Conservation (phyloP, 306 rosid genomes). For the Lathyrus tuberosus region DNA sequence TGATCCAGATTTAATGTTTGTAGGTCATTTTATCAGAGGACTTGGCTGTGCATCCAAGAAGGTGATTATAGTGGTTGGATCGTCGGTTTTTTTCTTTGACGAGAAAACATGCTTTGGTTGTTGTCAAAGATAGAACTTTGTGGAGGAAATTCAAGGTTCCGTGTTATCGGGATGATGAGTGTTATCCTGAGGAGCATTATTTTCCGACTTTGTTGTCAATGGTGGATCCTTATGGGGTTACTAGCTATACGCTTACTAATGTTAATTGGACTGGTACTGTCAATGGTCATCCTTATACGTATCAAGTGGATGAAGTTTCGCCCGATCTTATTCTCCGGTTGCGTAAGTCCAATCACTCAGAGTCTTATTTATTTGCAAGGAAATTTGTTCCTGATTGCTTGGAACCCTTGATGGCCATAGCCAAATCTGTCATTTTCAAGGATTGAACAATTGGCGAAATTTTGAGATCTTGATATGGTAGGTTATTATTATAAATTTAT, state of each 20-base stretch:
- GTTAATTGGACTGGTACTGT: conserved; percentile 92
- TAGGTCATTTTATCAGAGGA: too few relatives aligned
- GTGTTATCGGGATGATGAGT: conserved; percentile 64
- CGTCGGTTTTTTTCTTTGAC: too few relatives aligned
- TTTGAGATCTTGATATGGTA: neutral
- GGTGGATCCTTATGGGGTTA: conserved; percentile 80
- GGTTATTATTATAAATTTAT: conserved; percentile 1
- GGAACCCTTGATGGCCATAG: conserved; percentile 66
- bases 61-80: too few relatives aligned
- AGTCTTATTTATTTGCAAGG: conserved; percentile 81
- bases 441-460: conserved; percentile 42
- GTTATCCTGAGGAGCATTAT: conserved; percentile 94
- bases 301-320: conserved; percentile 57
- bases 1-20: too few relatives aligned
- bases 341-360: conserved; percentile 65
- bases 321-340: conserved; percentile 59
- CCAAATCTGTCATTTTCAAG: conserved; percentile 74
- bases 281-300: conserved; percentile 82
- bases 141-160: conserved; percentile 87
- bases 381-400: conserved; percentile 84
- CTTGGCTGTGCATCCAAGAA: too few relatives aligned
- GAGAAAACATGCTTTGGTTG: too few relatives aligned
- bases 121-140: too few relatives aligned
- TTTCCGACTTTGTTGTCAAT: conserved; percentile 84
- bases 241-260: conserved; percentile 71